Evolutionary conservation across 805 yeast genomes (phyloP).

Genomic region (Cyberlindnera mycetangii): DNA sequence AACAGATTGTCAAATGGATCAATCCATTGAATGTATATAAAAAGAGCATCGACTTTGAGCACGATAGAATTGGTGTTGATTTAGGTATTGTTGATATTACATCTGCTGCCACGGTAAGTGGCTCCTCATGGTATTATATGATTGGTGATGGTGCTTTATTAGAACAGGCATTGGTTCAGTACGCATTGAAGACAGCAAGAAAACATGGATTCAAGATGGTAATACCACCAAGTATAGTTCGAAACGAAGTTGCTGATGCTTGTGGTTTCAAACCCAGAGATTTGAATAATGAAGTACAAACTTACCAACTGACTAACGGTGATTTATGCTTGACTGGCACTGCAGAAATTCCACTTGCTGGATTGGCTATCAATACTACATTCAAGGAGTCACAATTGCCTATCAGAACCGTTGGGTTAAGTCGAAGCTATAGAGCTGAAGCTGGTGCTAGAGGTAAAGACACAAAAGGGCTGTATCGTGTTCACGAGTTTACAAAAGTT

Average conservation of each 20-base stretch:
- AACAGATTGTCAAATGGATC: slow-evolving; percentile 48
- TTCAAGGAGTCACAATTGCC: slow-evolving; percentile 47
- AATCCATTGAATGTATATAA: slow-evolving; percentile 36
- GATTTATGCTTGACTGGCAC: slow-evolving; percentile 81
- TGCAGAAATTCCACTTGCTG: slow-evolving; percentile 94
- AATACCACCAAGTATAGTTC: slow-evolving; percentile 83
- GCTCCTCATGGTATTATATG: slow-evolving; percentile 82
- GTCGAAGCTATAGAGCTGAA: slow-evolving; percentile 89
- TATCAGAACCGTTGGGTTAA: slow-evolving; percentile 66
- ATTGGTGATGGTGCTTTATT: slow-evolving; percentile 80
- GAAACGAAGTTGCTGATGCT: slow-evolving; percentile 71
- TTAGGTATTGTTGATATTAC: slow-evolving; percentile 67
- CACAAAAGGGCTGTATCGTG: slow-evolving; percentile 88
- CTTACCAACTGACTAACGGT: slow-evolving; percentile 58
- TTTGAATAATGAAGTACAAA: slow-evolving; percentile 79
- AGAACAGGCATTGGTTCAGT: slow-evolving; percentile 87
- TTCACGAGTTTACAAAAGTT: slow-evolving; percentile 94
- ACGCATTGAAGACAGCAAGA: slow-evolving; percentile 66
- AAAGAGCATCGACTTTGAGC: slow-evolving; percentile 43
- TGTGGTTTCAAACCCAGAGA: slow-evolving; percentile 97
- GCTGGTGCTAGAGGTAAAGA: slow-evolving; percentile 96
- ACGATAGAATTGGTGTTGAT: slow-evolving; percentile 65
- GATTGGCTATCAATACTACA: slow-evolving; percentile 54
- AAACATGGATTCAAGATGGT: slow-evolving; percentile 64
- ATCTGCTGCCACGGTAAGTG: slow-evolving; percentile 72